Evolutionary conservation across 495 filamentous ascomycete species (phyloP).

Genomic region (Lichenothelia convexa): DNA sequence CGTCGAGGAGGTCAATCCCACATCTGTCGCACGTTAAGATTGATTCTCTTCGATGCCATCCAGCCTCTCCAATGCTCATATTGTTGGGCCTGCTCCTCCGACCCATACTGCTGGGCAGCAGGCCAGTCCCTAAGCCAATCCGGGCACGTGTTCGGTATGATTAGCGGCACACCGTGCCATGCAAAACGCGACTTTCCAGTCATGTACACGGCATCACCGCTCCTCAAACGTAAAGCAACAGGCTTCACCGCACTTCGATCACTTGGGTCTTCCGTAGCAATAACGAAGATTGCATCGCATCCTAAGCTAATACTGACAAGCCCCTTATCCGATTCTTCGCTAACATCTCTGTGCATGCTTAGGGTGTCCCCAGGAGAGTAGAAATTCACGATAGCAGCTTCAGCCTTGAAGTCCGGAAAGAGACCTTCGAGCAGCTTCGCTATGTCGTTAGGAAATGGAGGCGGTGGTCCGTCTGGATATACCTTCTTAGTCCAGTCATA

Average conservation of each 20-base stretch:
- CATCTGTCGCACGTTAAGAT: slow-evolving; percentile 88
- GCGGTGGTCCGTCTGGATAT: slow-evolving; percentile 51
- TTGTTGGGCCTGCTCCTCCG: slow-evolving; percentile 12
- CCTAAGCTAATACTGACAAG: slow-evolving; percentile 75
- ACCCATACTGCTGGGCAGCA: slow-evolving; percentile 22
- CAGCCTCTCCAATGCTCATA: slow-evolving; percentile 59
- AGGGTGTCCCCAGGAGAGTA: slow-evolving; percentile 79
- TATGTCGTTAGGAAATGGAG: slow-evolving; percentile 57
- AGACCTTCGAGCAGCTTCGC: slow-evolving; percentile 39
- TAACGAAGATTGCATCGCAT: slow-evolving; percentile 69
- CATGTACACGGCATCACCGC: slow-evolving; percentile 75
- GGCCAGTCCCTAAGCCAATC: slow-evolving; percentile 61
- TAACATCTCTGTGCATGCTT: slow-evolving; percentile 77
- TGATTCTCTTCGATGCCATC: slow-evolving; percentile 73
- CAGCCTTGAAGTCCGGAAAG: slow-evolving; percentile 53
- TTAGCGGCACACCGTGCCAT: slow-evolving; percentile 85
- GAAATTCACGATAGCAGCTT: slow-evolving; percentile 83
- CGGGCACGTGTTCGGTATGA: slow-evolving; percentile 19
- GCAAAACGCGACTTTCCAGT: slow-evolving; percentile 59
- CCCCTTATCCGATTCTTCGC: slow-evolving; percentile 54
- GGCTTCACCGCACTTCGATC: slow-evolving; percentile 14
- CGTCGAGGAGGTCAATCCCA: slow-evolving; percentile 29
- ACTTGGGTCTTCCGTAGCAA: slow-evolving; percentile 25
- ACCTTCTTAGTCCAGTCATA: slow-evolving; percentile 82
- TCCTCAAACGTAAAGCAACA: slow-evolving; percentile 47